Evolutionary conservation across 208 protist species (phyloP).

Genomic region (Crithidia thermophila): DNA sequence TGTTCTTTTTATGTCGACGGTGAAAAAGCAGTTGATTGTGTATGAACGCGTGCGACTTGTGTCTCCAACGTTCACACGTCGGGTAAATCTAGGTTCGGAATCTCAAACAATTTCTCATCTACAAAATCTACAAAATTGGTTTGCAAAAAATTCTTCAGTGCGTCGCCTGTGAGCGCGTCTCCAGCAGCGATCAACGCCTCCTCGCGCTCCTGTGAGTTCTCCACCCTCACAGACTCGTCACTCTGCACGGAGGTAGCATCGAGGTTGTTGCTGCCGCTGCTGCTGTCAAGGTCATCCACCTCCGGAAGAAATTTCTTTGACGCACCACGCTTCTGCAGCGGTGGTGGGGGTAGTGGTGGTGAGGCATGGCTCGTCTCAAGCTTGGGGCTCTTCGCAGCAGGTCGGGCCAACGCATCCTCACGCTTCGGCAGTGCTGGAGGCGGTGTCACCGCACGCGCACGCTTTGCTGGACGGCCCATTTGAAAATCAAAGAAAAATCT

Average conservation of each 20-base stretch:
- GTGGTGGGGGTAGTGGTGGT: too few species aligned
- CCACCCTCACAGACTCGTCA: slow-evolving; percentile 26
- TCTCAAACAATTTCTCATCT: slow-evolving; percentile 52
- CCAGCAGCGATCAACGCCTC: slow-evolving; percentile 49
- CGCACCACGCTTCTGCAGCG: background rate
- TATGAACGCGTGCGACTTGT: background rate
- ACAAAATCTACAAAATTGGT: slow-evolving; percentile 84
- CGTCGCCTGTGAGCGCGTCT: slow-evolving; percentile 53
- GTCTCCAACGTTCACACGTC: background rate
- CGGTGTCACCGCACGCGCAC: background rate
- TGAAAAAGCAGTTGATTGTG: background rate
- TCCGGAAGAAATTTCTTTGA: slow-evolving; percentile 29
- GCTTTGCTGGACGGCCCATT: slow-evolving; percentile 13
- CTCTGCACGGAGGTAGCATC: slow-evolving; percentile 15
- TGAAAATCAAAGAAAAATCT: too few species aligned
- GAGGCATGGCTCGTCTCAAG: background rate
- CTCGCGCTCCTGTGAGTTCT: slow-evolving; percentile 45
- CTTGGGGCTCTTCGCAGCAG: background rate
- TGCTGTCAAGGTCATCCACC: background rate
- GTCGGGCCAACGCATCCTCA: background rate
- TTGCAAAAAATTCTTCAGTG: slow-evolving; percentile 72
- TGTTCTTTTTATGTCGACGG: background rate
- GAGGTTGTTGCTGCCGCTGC: too few species aligned
- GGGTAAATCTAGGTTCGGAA: slow-evolving; percentile 25
- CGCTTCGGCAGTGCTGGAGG: background rate